Evolutionary conservation across 2,329 filamentous ascomycete species (phyloP).

Genomic region (Periconia macrospinosa): DNA sequence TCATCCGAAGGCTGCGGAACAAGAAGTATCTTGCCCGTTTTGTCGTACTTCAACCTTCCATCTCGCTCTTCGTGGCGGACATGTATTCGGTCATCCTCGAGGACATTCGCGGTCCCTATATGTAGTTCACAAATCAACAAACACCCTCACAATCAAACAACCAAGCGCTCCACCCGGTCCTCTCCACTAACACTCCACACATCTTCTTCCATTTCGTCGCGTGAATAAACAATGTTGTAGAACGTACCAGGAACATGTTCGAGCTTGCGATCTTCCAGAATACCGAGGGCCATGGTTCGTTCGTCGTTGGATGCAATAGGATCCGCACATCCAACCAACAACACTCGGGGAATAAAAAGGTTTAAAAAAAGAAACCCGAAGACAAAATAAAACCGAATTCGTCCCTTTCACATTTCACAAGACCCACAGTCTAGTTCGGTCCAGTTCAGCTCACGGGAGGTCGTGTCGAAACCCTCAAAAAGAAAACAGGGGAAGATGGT

Average conservation of each 20-base stretch:
- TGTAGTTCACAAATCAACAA: neutral
- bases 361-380: no score
- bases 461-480: no score
- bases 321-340: no score
- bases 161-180: no score
- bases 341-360: no score
- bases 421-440: no score
- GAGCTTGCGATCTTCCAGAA: conserved; percentile 68
- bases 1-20: conserved; percentile 91
- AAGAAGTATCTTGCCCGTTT: conserved; percentile 72
- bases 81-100: conserved; percentile 27
- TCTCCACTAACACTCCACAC: neutral
- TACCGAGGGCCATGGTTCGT: conserved; percentile 67
- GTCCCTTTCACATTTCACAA: no score
- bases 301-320: neutral
- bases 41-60: conserved; percentile 69
- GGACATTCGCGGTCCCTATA: conserved; percentile 47
- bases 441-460: no score
- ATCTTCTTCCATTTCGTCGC: neutral
- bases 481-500: no score
- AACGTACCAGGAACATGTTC: conserved; percentile 72
- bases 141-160: no score
- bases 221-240: neutral
- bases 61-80: conserved; percentile 29
- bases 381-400: no score